These are phyloP conservation scores for Crithidia expoeki DNA, from an alignment of 208 protist genomes.

Conservation along the genomic window DNA sequence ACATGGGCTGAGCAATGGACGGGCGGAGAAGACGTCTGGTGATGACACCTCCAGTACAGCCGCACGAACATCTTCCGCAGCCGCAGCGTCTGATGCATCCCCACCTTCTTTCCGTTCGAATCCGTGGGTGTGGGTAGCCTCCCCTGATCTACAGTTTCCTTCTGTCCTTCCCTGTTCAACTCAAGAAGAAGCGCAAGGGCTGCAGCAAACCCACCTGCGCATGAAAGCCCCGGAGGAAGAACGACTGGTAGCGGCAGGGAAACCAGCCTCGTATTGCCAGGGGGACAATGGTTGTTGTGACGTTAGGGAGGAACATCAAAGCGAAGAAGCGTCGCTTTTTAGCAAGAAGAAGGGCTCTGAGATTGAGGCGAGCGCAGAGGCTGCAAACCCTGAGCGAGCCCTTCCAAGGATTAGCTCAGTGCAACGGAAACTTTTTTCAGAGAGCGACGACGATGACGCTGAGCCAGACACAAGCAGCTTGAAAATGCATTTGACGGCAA, in stretches of 20 bases:
- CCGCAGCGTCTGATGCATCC: background rate
- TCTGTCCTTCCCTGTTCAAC: background rate
- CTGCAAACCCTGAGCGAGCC: background rate
- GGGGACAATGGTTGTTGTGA: no score
- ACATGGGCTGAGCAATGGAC: background rate
- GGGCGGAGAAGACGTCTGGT: background rate
- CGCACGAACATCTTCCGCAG: background rate
- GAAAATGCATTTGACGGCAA: background rate
- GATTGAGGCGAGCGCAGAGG: no score
- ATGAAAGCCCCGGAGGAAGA: no score
- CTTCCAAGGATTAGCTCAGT: background rate
- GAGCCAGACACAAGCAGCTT: background rate
- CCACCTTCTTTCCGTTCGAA: background rate
- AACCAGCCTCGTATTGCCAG: no score
- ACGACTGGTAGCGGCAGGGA: background rate
- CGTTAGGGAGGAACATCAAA: background rate
- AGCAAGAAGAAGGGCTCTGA: no score
- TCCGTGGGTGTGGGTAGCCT: background rate
- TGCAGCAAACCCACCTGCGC: background rate
- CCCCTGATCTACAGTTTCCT: background rate
- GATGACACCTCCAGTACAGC: background rate
- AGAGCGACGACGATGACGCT: background rate
- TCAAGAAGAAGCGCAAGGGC: background rate
- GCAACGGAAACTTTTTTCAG: conserved; percentile 7
- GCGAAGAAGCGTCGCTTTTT: no score